Conservation (phyloP, 345 rosid genomes). For the Conringia planisiliqua region DNA sequence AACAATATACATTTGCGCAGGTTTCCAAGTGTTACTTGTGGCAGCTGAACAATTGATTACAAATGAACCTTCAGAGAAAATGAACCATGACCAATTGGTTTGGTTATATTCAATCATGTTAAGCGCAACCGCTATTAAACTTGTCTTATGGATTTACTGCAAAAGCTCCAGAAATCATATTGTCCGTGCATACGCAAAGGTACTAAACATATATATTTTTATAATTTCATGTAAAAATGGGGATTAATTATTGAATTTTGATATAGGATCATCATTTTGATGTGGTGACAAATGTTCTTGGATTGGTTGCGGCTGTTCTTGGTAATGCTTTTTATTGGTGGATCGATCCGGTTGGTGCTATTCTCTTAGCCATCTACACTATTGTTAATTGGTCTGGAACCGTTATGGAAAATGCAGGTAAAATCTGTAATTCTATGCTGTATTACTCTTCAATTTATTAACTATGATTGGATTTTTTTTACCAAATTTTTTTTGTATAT, state of each 20-base stretch:
- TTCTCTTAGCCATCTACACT: constrained; percentile 79
- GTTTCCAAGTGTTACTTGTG: constrained; percentile 74
- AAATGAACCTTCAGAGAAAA: constrained; percentile 42
- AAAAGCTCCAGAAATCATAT: constrained; percentile 66
- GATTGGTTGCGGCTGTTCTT: constrained; percentile 75
- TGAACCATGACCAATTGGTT: constrained; percentile 48
- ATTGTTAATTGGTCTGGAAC: constrained; percentile 84
- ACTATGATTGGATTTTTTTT: background rate
- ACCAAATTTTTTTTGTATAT: background rate
- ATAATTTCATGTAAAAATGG: background rate
- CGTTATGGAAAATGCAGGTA: constrained; percentile 91
- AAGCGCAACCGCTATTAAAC: constrained; percentile 69
- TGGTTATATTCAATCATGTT: constrained; percentile 84
- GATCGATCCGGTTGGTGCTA: constrained; percentile 90
- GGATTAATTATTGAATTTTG: background rate
- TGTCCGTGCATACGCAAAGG: constrained; percentile 95
- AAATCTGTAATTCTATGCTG: background rate
- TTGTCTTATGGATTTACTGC: constrained; percentile 86
- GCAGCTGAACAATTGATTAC: constrained; percentile 60
- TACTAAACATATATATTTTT: constrained; percentile 11
- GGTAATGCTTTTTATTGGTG: constrained; percentile 80
- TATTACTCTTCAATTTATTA: background rate
- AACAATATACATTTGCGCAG: constrained; percentile 33
- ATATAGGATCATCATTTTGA: constrained; percentile 91
- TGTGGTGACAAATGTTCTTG: constrained; percentile 82